phyloP scores from a whole-genome alignment of 2,329 filamentous ascomycete genomes.

The Fusarium sp. region DNA sequence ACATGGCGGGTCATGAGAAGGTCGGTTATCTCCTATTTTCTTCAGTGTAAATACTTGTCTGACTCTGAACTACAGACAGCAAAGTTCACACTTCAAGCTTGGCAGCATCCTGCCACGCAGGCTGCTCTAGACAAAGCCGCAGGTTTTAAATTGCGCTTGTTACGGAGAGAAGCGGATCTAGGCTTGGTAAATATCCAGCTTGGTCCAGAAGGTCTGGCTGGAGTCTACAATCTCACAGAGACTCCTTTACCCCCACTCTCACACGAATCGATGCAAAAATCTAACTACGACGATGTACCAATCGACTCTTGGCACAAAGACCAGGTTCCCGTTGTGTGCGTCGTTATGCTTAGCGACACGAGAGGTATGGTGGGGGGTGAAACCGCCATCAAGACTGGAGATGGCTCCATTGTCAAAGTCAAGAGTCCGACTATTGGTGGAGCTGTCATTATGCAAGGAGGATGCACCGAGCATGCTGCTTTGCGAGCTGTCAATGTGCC shows the following conservation, averaged over 20 bases:
- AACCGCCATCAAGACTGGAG: slow-evolving; percentile 19
- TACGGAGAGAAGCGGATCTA: neutral
- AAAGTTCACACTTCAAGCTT: slow-evolving; percentile 3
- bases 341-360: slow-evolving; percentile 37
- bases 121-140: slow-evolving; percentile 1
- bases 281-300: slow-evolving; percentile 6
- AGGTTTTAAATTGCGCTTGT: neutral
- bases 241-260: neutral
- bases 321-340: slow-evolving; percentile 25
- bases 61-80: neutral
- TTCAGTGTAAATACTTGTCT: fast-evolving
- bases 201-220: slow-evolving; percentile 1
- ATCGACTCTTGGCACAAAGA: slow-evolving; percentile 36
- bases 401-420: neutral
- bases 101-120: slow-evolving; percentile 3
- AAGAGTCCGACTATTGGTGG: neutral
- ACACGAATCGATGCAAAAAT: neutral
- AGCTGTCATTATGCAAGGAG: slow-evolving; percentile 8
- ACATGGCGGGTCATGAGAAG: slow-evolving; percentile 10
- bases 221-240: slow-evolving; percentile 8
- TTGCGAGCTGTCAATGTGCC: slow-evolving; percentile 3
- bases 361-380: slow-evolving; percentile 33
- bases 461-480: slow-evolving; percentile 7
- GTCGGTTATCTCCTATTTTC: neutral
- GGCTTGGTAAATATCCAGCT: slow-evolving; percentile 9